A percentile compares a stretch with the other conserved stretches of the same genome.
phyloP scores from a whole-genome alignment of 164 flowering plant species.

The Cinnamomum chago region DNA sequence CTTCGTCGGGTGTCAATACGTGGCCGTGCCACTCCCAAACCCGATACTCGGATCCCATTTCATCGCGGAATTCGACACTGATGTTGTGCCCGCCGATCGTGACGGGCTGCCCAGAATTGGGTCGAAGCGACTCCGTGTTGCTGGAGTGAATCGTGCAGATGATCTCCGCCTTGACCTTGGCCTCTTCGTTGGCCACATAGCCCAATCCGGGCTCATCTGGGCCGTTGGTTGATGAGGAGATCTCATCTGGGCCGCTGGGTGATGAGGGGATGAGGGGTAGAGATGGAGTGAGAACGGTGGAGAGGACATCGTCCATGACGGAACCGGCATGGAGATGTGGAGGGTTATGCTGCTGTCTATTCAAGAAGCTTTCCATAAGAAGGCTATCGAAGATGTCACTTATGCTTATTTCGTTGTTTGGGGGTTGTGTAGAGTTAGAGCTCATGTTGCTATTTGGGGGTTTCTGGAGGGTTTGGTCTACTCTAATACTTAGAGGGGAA shows the following conservation, averaged over 20 bases:
- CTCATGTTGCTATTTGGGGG: no score
- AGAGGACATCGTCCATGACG: constrained; percentile 45
- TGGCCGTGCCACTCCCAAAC: constrained; percentile 99
- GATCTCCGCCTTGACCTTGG: constrained; percentile 72
- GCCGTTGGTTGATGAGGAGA: neutral
- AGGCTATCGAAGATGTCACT: constrained; percentile 23
- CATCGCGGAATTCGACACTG: constrained; percentile 76
- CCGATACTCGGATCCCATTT: constrained; percentile 64
- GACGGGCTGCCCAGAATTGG: constrained; percentile 93
- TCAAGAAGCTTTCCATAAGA: constrained; percentile 67
- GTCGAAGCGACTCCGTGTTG: constrained; percentile 55
- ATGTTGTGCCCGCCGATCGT: constrained; percentile 75
- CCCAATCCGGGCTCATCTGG: constrained; percentile 9
- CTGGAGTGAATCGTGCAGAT: constrained; percentile 49
- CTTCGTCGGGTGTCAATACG: constrained; percentile 83
- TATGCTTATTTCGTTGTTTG: constrained; percentile 7
- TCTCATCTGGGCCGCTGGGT: constrained; percentile 23
- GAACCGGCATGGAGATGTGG: constrained; percentile 40
- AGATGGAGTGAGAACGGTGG: constrained; percentile 30
- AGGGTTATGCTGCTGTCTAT: constrained; percentile 57
- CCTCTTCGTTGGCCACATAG: constrained; percentile 65
- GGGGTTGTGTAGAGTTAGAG: neutral
- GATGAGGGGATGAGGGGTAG: constrained; percentile 19
- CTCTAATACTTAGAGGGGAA: no score
- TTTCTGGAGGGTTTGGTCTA: no score